These are phyloP conservation scores for Hypoxylon sp. DNA, from an alignment of 2,329 filamentous ascomycete genomes.

Conservation along the genomic window DNA sequence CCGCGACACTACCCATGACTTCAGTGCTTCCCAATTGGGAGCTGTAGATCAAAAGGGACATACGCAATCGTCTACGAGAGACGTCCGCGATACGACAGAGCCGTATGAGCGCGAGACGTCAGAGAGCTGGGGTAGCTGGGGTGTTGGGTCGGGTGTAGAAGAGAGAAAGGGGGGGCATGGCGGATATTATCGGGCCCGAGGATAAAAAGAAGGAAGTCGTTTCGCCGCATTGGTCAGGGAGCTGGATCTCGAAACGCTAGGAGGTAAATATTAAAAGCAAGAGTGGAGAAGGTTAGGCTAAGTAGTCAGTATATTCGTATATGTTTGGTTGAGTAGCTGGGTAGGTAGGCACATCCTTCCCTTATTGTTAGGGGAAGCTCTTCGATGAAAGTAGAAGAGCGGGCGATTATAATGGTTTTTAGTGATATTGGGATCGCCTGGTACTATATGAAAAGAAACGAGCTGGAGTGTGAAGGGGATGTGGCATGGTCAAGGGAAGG, in stretches of 20 bases:
- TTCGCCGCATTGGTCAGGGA: conserved; percentile 41
- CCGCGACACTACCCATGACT: neutral
- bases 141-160: conserved; percentile 46
- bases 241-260: conserved; percentile 50
- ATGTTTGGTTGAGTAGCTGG: too few species aligned
- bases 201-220: conserved; percentile 35
- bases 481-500: neutral
- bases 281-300: neutral
- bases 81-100: conserved; percentile 54
- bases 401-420: conserved; percentile 31
- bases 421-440: conserved; percentile 1
- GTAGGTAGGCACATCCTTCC: neutral
- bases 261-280: conserved; percentile 42
- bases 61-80: conserved; percentile 37
- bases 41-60: neutral
- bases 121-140: conserved; percentile 57
- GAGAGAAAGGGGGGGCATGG: conserved; percentile 38
- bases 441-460: conserved; percentile 5
- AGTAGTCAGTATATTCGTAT: neutral
- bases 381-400: conserved; percentile 14
- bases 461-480: neutral
- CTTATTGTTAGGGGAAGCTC: conserved; percentile 13
- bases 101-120: conserved; percentile 52
- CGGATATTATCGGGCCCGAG: conserved; percentile 10
- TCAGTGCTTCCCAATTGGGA: neutral